A percentile compares a stretch with the other conserved stretches of the same genome.
Conservation (phyloP, 768 basidiomycete species). For the Clitopilus hobsonii region DNA sequence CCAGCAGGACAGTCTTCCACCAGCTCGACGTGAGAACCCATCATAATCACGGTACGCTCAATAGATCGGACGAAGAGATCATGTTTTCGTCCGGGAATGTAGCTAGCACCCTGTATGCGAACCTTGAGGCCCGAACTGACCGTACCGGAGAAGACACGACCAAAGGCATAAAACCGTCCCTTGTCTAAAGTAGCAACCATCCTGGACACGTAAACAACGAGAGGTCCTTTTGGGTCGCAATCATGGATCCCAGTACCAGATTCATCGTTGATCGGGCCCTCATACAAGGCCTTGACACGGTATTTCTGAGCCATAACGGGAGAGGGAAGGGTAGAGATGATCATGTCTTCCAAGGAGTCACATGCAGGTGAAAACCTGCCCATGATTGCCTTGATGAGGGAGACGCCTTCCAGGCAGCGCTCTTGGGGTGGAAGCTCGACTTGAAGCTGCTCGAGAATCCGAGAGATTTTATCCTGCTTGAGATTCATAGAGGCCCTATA, state of each 20-base stretch:
- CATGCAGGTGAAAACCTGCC: constrained; percentile 98
- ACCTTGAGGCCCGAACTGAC: constrained; percentile 95
- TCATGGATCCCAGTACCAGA: constrained; percentile 97
- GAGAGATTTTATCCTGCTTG: constrained; percentile 82
- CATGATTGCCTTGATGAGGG: constrained; percentile 95
- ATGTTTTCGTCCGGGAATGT: constrained; percentile 95
- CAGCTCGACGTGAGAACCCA: constrained; percentile 96
- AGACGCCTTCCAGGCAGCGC: constrained; percentile 90
- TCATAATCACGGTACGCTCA: constrained; percentile 99
- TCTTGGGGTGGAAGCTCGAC: constrained; percentile 84
- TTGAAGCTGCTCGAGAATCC: constrained; percentile 94
- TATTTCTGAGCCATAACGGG: constrained; percentile 94
- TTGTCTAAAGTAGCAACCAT: constrained; percentile 99
- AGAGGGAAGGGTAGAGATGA: constrained; percentile 98
- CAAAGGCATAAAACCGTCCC: constrained; percentile 99
- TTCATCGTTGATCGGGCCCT: constrained; percentile 99
- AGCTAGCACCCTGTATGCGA: constrained; percentile 99
- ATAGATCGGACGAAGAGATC: constrained; percentile 97
- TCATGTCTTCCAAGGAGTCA: constrained; percentile 98
- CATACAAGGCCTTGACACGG: constrained; percentile 98
- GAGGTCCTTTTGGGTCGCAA: constrained; percentile 92
- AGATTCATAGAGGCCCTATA: constrained; percentile 99
- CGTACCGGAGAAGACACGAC: constrained; percentile 98
- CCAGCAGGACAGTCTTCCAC: constrained; percentile 98
- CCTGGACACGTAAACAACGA: constrained; percentile 98